Conservation (phyloP, 257 asterid species). For the Rhazya stricta region DNA sequence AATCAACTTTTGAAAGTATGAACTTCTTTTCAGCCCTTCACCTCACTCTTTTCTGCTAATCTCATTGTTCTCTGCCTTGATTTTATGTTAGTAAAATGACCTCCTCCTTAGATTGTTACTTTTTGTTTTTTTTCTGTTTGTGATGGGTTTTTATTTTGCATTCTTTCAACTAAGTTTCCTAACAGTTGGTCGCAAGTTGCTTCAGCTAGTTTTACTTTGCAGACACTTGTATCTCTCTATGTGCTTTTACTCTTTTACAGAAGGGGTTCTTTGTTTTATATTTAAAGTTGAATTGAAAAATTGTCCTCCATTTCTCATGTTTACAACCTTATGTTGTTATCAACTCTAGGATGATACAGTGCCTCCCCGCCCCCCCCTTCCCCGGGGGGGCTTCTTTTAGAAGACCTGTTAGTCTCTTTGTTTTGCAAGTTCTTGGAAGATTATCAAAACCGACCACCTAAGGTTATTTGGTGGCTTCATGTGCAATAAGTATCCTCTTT, state of each 20-base stretch:
- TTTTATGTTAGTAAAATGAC: background rate
- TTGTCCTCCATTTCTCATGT: background rate
- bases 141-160: background rate
- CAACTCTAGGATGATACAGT: background rate
- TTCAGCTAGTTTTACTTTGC: background rate
- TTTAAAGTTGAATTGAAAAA: background rate
- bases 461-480: background rate
- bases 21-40: background rate
- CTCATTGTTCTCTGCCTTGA: background rate
- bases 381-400: too few relatives aligned
- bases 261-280: background rate
- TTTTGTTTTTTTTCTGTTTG: background rate
- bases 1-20: constrained; percentile 57
- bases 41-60: background rate
- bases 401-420: background rate
- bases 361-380: too few relatives aligned
- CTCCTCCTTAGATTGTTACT: background rate
- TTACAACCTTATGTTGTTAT: background rate
- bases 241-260: background rate
- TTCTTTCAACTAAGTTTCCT: background rate
- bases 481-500: background rate
- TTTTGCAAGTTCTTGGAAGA: background rate
- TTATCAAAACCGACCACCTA: background rate
- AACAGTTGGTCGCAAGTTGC: background rate
- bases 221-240: background rate